phyloP scores from a whole-genome alignment of 1,284 basidiomycete genomes.

The Cryptococcus sp. region DNA sequence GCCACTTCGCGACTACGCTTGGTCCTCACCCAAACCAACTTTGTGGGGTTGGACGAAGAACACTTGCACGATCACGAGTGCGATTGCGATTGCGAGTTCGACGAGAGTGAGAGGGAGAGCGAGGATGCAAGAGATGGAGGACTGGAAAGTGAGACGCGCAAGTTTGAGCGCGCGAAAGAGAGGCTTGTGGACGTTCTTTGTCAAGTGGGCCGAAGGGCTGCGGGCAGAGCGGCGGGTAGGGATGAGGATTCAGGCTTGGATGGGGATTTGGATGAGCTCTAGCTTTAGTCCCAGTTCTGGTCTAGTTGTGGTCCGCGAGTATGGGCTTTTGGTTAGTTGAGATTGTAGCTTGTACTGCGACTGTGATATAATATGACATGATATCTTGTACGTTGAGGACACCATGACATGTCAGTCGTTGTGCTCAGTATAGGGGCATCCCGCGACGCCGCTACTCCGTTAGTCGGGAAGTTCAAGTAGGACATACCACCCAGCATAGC shows the following conservation, averaged over 20 bases:
- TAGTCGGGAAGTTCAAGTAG: too few relatives aligned
- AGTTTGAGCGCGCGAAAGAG: slow-evolving; percentile 44
- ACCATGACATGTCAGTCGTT: too few relatives aligned
- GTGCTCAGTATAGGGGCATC: too few relatives aligned
- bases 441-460: too few relatives aligned
- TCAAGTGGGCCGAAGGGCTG: slow-evolving; percentile 42
- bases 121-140: slow-evolving; percentile 2
- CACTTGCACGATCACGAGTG: slow-evolving; percentile 5
- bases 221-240: slow-evolving; percentile 31
- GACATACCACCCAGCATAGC: too few relatives aligned
- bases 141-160: slow-evolving; percentile 26
- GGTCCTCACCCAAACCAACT: slow-evolving; percentile 45
- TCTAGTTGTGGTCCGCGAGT: too few relatives aligned
- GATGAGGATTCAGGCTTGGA: slow-evolving; percentile 51
- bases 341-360: too few relatives aligned
- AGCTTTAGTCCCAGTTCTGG: background rate
- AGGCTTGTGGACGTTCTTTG: slow-evolving; percentile 45
- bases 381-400: background rate
- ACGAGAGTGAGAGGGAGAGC: slow-evolving; percentile 7
- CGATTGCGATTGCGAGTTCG: slow-evolving; percentile 4
- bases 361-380: background rate
- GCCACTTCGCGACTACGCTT: slow-evolving; percentile 40
- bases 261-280: slow-evolving; percentile 47
- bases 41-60: slow-evolving; percentile 32
- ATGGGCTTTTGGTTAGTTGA: too few relatives aligned